Evolutionary conservation across 495 filamentous ascomycete genomes (phyloP), one percentile per base, ranked within the genome.

Genomic region (Chaetomium fimeti): DNA sequence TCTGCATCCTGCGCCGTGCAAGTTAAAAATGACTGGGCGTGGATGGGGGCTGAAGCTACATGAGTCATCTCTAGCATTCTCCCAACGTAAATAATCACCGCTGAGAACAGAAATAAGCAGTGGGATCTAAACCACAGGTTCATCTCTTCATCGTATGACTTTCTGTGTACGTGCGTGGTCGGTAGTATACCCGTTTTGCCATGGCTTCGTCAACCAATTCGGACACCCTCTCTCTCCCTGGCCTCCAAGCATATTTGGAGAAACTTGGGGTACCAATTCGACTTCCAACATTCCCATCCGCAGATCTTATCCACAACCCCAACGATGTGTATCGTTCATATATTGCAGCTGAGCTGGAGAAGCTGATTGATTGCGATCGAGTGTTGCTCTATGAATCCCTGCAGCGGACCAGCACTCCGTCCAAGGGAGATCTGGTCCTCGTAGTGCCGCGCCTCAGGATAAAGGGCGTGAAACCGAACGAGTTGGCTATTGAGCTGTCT

Each of bases 371-470:
- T 27, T 57, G 55, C 55, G 36, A 57, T 22, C 55, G 55, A 7
- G 20, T 7, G 2, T 24, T 57, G 36, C 9, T 57, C 29, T 42
- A 57, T 13, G 55, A 57, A 18, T 42, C 55, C 18, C n/a, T 57
- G 22, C 55, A 57, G 36, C 32, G 20, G 3, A 24, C 36, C 11
- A 25, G 36, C 36, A 57, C 36, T 16, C 36, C 36, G n/a, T 43
- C 36, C 60, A 94, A 95, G 82, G 93, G 93, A 62, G 93, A 97
- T 72, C 77, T 97, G 67, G 80, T 88, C 52, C 78, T 97, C 32
- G 86, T 93, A 55, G 87, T 90, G 43, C 88, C 93, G 9, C 83
- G 92, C n/a, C 79, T 97, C 61, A 83, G 89, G 60, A 79, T 95
- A 61, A 93, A 93, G 77, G 86, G 88, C 57, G 87, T 86, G 77